Base-by-base conservation (phyloP, 139 green algal species). In the Picochlorum sp. region DNA sequence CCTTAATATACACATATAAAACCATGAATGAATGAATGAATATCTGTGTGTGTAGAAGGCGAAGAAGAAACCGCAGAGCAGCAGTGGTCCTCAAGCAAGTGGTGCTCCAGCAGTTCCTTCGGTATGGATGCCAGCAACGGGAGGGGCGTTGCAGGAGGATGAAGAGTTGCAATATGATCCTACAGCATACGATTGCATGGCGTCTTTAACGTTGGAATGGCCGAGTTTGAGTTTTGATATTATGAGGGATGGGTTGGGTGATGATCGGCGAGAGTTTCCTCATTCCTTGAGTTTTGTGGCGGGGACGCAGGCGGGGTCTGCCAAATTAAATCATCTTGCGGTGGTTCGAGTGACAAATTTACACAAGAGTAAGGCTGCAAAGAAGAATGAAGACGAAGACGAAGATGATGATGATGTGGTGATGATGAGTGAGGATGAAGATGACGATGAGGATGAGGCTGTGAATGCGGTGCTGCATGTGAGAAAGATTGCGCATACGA, bases 181-280 rank as follows among this genome's bases (percentile, higher is more conserved):
- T 23, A 89, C 84, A 2, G 90, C 89, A 2, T 99, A 99, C 69
- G 87, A 97, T 69, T 98, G 88, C 78, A 69, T 98, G 73, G 86
- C 93, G 56, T 69, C 72, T 16, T 85, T 94, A 45, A 71, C 56
- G 18, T 74, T 96, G 51, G 85, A 93, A 51, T 99, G 94, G 94
- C 94, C 94, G 4, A 94, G 87, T 80, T 83, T 99, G 1, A 92
- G 82, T 75, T 96, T 98, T 67, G 94, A 98, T 73, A 54, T 97
- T 16, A 28, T 96, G 14, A 66, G 64, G 4, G 94, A 99, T 79
- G 18, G 18, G 13, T 26, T 54, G 0, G 87, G 82, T 2, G 75
- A 49, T 4, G 82, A 79, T 0, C 80, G 91, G 14, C 77, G 58
- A 56, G 66, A 73, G 11, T 98, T 98, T 69, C 92, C 94, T 6